Conservation (phyloP, 257 asterid genomes). For the Asclepias syriaca region DNA sequence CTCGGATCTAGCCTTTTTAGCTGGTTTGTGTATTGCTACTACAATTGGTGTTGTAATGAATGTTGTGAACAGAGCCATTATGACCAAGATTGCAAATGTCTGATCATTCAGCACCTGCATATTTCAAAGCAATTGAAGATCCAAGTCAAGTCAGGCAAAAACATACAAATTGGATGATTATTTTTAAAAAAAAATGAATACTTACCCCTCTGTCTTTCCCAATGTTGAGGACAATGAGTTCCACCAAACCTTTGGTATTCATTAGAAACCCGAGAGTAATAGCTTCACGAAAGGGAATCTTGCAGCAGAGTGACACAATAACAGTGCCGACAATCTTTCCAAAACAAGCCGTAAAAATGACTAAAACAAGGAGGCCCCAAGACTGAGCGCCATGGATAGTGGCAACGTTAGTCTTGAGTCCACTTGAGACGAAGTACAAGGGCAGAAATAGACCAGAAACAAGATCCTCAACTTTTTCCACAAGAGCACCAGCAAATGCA, state of each 20-base stretch:
- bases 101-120: conserved; percentile 52
- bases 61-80: conserved; percentile 50
- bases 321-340: conserved; percentile 46
- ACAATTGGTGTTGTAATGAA: conserved; percentile 46
- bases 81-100: conserved; percentile 44
- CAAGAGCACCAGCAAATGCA: conserved; percentile 35
- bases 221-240: conserved; percentile 47
- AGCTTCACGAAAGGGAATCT: conserved; percentile 39
- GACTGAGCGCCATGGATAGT: conserved; percentile 44
- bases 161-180: background rate
- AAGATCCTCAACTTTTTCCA: conserved; percentile 36
- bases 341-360: conserved; percentile 37
- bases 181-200: too few relatives aligned
- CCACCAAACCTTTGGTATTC: conserved; percentile 50
- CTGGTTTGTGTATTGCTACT: conserved; percentile 41
- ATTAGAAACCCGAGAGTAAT: conserved; percentile 45
- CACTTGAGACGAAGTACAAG: conserved; percentile 45
- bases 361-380: conserved; percentile 51
- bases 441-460: conserved; percentile 49
- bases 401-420: conserved; percentile 40
- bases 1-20: conserved; percentile 27
- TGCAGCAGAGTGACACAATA: conserved; percentile 32
- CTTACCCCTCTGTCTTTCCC: conserved; percentile 44
- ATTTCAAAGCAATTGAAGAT: background rate
- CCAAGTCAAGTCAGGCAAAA: too few relatives aligned